Base-by-base conservation (phyloP, 768 basidiomycete species). In the Hygrophorus pudorinus region DNA sequence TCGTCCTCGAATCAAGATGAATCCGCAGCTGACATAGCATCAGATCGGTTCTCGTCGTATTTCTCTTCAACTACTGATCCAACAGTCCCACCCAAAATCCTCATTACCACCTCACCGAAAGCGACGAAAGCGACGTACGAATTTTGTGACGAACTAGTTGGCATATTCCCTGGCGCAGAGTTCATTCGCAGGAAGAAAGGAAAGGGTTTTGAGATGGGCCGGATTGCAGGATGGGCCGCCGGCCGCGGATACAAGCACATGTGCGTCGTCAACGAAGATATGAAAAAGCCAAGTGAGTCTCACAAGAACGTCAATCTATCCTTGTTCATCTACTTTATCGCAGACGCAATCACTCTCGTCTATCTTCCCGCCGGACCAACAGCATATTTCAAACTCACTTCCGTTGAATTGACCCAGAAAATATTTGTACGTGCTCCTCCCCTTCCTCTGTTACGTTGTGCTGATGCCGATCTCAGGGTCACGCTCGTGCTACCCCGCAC, bases 181-280 rank as follows among this genome's bases (percentile, higher is more conserved):
- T 89, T 90, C 54, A 79, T 88, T 43, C 74, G 79, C 48, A 67
- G 93, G 52, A 87, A 86, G 55, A 90, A 86, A 59, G 87, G 89
- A 1, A 83, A 87, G 53, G 89, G 87, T 0, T 94, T 87, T 54
- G 91, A 94, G 64, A 66, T 94, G 53, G 93, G 93, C 0, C 70
- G 81, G 48, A 87, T 97, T 56, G 87, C 93, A 24, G 78, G 84
- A 2, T 99, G 96, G 96, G 91, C 91, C 16, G 82, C 85, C 10
- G 83, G 79, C 33, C 68, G 96, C 55, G 85, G 84, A 2, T 99
- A 89, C 59, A 84, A 82, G 35, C 89, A 93, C 51, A 58, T 98
- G 50, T 71, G 87, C 34, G 89, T 99, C 2, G 88, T 98, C 28
- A 98, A 98, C 50, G 96, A 99, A 57, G 88, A 98, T 53, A 82